Evolutionary conservation across 225 moss, liverwort and hornwort species (phyloP), one percentile per base, ranked within the genome.

Genomic region (Sphagnum tenellum): DNA sequence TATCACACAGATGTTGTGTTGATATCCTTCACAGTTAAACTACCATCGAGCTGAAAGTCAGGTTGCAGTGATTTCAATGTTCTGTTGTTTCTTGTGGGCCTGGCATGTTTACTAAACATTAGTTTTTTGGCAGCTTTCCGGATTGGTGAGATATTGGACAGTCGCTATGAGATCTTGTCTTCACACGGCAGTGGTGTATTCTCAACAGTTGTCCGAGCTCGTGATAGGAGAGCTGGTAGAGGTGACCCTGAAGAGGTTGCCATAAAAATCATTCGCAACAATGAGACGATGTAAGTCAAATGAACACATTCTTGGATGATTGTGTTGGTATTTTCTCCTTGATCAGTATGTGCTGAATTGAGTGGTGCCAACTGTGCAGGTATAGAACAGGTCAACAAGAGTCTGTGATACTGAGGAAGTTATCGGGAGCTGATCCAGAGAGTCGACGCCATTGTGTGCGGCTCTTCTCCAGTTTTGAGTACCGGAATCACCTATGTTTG

Each of bases 161-260:
- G 85, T 54, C 98, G 98, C 50, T 99, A 99, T 71, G 98, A 93
- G 81, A 90, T 99, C 58, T 82, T 90, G 50, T 90, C 93, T 7
- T 81, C 93, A 75, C 98, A 99, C 70, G 98, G 98, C 61, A 91
- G 93, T 79, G 98, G 98, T 69, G 98, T 99, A 47, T 99, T 99
- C 72, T 99, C 98, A 57, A 99, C 98, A 47, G 98, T 99, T 49
- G 93, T 99, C 66, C 87, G 98, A 80, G 90, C 98, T 46, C 84
- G 89, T 62, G 98, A 99, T 74, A 80, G 77, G 75, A 99, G 89
- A 81, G 84, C 93, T 69, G 84, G 93, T 68, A 83, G 82, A 86
- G 87, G 85, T 74, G 98, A 99, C 75, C 93, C 81, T 46, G 90
- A 93, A 47, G 93, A 93, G 78, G 98, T 99, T 74, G 98, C 98